Evolutionary conservation across 2,329 filamentous ascomycete species (phyloP).

Genomic region (Cercospora beticola): DNA sequence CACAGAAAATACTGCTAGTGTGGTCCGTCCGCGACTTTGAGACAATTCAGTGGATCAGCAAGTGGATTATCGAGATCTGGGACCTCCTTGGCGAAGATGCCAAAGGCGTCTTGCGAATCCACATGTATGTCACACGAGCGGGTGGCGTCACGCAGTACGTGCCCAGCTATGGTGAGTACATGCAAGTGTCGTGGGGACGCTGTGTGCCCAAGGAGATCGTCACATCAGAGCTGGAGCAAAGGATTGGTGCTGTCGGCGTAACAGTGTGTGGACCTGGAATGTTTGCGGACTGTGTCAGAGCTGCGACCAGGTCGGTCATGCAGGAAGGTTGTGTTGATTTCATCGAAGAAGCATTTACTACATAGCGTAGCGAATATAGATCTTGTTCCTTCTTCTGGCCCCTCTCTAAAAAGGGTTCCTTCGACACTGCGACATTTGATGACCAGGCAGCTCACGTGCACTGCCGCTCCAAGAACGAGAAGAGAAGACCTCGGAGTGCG

Average conservation of each 20-base stretch:
- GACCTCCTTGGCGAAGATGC: neutral
- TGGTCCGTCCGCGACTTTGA: neutral
- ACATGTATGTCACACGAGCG: neutral
- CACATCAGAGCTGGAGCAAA: neutral
- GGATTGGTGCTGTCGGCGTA: neutral
- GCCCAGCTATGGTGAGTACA: neutral
- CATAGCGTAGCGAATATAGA: neutral
- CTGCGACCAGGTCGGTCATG: constrained; percentile 53
- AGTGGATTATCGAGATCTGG: neutral
- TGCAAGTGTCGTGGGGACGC: neutral
- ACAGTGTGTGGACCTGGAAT: constrained; percentile 59
- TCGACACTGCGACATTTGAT: neutral
- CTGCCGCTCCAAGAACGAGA: neutral
- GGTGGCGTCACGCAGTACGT: neutral
- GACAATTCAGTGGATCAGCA: neutral
- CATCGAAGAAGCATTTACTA: constrained; percentile 64
- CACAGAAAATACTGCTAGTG: neutral
- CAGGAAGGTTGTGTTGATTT: constrained; percentile 59
- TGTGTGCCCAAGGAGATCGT: neutral
- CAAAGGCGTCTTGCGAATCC: neutral
- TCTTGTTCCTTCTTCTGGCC: neutral
- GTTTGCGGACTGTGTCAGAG: constrained; percentile 61
- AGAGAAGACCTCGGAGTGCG: neutral
- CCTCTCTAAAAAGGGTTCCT: neutral
- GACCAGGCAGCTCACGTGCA: neutral